phyloP scores from a whole-genome alignment of 371 early-diverging fungal genomes.

The Funneliformis caledonium region DNA sequence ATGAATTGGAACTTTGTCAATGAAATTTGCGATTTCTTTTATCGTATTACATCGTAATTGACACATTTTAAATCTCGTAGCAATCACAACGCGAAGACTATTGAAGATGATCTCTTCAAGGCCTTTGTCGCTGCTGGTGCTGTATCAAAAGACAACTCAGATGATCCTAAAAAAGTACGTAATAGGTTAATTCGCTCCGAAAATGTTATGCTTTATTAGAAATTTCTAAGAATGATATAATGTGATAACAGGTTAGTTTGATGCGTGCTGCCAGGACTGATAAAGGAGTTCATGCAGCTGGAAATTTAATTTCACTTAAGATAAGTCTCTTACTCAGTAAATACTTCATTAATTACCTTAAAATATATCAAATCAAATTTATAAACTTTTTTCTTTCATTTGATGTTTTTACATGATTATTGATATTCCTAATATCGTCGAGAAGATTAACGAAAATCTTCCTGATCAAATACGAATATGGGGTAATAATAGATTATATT shows the following conservation, averaged over 20 bases:
- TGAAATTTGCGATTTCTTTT: neutral
- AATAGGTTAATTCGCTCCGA: slow-evolving; percentile 5
- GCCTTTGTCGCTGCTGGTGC: slow-evolving; percentile 77
- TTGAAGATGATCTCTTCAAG: slow-evolving; percentile 82
- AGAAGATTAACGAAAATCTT: slow-evolving; percentile 74
- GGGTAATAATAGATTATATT: slow-evolving; percentile 56
- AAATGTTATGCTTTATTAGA: neutral
- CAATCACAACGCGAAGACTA: slow-evolving; percentile 73
- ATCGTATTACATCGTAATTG: neutral
- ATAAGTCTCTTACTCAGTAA: slow-evolving; percentile 40
- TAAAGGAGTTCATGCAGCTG: slow-evolving; percentile 99
- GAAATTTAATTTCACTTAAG: slow-evolving; percentile 93
- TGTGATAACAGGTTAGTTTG: slow-evolving; percentile 62
- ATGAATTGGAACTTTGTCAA: neutral
- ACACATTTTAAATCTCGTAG: slow-evolving; percentile 44
- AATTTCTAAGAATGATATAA: neutral
- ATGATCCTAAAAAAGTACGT: slow-evolving; percentile 78
- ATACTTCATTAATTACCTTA: neutral
- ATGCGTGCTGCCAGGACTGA: slow-evolving; percentile 97
- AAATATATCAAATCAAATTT: neutral
- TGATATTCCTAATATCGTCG: slow-evolving; percentile 70
- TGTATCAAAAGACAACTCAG: slow-evolving; percentile 76
- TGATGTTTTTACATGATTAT: slow-evolving; percentile 61
- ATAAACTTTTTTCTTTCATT: neutral
- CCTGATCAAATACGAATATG: slow-evolving; percentile 87